Evolutionary conservation across 306 rosid genomes (phyloP), one percentile per base, ranked within the genome.

Genomic region (Dalbergia cultrata): DNA sequence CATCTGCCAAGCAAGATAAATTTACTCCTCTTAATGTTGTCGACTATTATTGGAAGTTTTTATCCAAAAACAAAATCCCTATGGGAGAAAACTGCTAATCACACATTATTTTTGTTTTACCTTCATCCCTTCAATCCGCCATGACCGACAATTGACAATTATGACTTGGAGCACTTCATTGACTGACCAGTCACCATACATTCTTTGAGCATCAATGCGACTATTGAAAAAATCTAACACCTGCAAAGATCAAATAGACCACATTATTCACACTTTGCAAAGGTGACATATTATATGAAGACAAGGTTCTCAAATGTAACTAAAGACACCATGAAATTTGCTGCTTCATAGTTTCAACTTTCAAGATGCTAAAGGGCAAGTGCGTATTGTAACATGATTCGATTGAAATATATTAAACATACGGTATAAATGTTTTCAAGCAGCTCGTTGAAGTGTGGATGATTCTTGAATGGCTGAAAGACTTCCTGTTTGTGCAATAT

Each of bases 141-240:
- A 26, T 26, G 31, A 26, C 31, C 31, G 31, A 26, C 31, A 26
- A 26, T 26, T 26, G 31, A 26, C 31, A 26, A 26, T 26, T 0
- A 26, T 26, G 31, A 26, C 31, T 26, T 26, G 31, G 31, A 26
- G 31, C 31, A 26, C 31, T 26, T 26, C 31, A 26, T 26, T 26
- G 31, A 26, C 31, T 26, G 31, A 26, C 31, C 31, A 26, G 31
- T 26, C 31, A 26, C 31, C 31, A 26, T 26, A 26, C 31, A 26
- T 26, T 26, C 31, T 26, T 26, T 26, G 31, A 45, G 93, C 92
- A 84, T 90, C 95, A 88, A 92, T 85, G 74, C 95, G 95, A 71
- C 92, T 89, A 71, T 87, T 90, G 85, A 90, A 92, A 86, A 92
- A 92, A 70, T 89, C 95, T 80, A 92, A 86, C 37, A 92, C 97